Conservation (phyloP, 2,329 filamentous ascomycete species). For the Chrysoporthe deuterocubensis region DNA sequence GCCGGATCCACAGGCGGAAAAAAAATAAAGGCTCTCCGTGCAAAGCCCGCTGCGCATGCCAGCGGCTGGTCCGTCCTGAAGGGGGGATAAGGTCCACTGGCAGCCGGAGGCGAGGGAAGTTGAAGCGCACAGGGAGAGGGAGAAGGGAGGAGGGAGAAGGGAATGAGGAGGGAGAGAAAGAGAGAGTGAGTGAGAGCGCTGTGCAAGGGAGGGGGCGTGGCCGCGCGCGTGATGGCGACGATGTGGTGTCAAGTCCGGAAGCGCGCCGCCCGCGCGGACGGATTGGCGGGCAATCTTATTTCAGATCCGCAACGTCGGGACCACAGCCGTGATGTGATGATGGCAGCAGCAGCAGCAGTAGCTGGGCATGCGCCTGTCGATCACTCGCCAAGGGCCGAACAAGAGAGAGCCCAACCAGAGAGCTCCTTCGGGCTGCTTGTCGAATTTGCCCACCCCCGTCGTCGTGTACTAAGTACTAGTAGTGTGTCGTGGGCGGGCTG, state of each 20-base stretch:
- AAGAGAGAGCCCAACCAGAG: slow-evolving; percentile 10
- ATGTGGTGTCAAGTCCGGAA: background rate
- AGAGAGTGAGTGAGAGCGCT: too few relatives aligned
- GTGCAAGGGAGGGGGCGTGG: background rate
- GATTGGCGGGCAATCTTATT: slow-evolving; percentile 2
- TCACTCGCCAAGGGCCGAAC: slow-evolving; percentile 9
- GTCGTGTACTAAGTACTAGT: too few relatives aligned
- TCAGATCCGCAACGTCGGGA: background rate
- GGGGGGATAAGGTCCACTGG: background rate
- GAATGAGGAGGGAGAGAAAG: too few relatives aligned
- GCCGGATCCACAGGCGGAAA: background rate
- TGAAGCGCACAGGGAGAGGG: background rate
- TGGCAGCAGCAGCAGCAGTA: background rate
- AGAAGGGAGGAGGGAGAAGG: background rate
- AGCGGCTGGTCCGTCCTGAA: background rate
- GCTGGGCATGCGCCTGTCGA: background rate
- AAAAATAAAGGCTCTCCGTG: background rate
- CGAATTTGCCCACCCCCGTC: slow-evolving; percentile 8
- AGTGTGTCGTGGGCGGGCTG: background rate
- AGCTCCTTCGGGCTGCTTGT: slow-evolving; percentile 17
- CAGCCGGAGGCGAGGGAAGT: background rate
- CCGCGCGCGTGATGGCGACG: background rate
- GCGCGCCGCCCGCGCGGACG: background rate
- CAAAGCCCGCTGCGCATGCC: slow-evolving; percentile 13
- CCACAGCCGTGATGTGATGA: background rate